These are phyloP conservation scores for Hyaloscypha bicolor DNA, from an alignment of 495 filamentous ascomycete species.

Conservation along the genomic window DNA sequence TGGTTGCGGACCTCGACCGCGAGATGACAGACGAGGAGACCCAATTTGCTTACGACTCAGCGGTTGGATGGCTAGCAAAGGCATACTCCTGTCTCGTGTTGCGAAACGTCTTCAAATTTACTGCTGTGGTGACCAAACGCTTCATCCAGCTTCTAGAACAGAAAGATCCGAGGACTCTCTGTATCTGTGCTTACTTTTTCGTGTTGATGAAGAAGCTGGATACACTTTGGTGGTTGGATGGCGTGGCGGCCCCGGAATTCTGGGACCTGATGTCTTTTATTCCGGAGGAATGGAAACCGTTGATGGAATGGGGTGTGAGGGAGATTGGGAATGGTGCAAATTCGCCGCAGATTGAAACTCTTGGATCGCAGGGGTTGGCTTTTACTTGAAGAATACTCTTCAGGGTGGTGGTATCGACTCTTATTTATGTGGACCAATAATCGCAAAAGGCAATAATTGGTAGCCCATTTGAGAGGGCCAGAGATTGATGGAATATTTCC, in stretches of 20 bases:
- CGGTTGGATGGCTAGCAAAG: neutral
- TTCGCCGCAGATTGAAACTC: neutral
- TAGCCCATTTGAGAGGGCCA: no score
- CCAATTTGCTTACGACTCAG: neutral
- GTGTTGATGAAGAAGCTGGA: neutral
- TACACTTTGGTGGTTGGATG: constrained; percentile 2
- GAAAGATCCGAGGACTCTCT: neutral
- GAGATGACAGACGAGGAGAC: constrained; percentile 2
- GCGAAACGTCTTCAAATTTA: constrained; percentile 9
- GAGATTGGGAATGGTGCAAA: neutral
- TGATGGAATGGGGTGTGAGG: constrained; percentile 6
- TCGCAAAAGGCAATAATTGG: no score
- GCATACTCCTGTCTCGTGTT: neutral
- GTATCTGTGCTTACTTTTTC: constrained; percentile 2
- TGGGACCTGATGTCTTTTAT: constrained; percentile 1
- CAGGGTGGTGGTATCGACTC: no score
- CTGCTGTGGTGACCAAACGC: constrained; percentile 6
- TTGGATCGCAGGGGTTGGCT: neutral
- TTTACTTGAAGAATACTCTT: neutral
- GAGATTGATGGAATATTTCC: no score
- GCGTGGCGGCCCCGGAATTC: neutral
- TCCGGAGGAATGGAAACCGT: neutral
- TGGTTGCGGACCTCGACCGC: constrained; percentile 1
- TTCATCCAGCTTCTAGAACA: constrained; percentile 10
- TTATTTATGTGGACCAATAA: no score